Evolutionary conservation across 176 grass and related monocot genomes (phyloP).

Genomic region (Dactylis glomerata): DNA sequence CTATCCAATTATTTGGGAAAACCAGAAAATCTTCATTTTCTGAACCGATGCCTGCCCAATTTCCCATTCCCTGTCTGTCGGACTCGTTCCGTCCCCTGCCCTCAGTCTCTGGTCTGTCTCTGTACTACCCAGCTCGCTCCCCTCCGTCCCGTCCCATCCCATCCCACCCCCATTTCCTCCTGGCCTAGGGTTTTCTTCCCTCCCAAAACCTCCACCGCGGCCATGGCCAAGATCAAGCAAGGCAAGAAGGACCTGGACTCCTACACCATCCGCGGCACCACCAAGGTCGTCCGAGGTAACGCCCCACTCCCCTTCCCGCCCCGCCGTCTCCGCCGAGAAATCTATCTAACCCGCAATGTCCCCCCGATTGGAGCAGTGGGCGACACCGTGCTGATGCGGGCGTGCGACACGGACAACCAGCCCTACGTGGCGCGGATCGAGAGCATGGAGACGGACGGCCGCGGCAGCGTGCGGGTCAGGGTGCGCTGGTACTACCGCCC

Average conservation of each 20-base stretch:
- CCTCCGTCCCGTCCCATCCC: neutral
- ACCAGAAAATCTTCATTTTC: no score
- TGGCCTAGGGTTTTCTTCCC: constrained; percentile 32
- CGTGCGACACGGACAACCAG: constrained; percentile 68
- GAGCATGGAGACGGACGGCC: constrained; percentile 82
- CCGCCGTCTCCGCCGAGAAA: neutral
- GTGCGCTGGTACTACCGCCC: constrained; percentile 90
- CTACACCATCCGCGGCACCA: constrained; percentile 83
- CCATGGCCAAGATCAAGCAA: constrained; percentile 80
- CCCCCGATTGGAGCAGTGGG: constrained; percentile 30
- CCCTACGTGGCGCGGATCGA: constrained; percentile 85
- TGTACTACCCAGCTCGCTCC: neutral
- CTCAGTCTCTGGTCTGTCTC: neutral
- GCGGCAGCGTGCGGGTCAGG: constrained; percentile 67
- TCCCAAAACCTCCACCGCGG: constrained; percentile 7
- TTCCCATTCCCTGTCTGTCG: neutral
- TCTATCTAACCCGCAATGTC: constrained; percentile 35
- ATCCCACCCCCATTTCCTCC: neutral
- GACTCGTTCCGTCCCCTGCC: no score
- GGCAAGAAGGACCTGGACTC: constrained; percentile 74
- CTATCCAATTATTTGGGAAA: no score
- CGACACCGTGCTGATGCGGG: constrained; percentile 82
- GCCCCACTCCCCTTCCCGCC: neutral
- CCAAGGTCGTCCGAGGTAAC: constrained; percentile 77
- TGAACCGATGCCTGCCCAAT: neutral